phyloP scores from a whole-genome alignment of 2,329 filamentous ascomycete species.

The Myriosclerotinia curreyana region DNA sequence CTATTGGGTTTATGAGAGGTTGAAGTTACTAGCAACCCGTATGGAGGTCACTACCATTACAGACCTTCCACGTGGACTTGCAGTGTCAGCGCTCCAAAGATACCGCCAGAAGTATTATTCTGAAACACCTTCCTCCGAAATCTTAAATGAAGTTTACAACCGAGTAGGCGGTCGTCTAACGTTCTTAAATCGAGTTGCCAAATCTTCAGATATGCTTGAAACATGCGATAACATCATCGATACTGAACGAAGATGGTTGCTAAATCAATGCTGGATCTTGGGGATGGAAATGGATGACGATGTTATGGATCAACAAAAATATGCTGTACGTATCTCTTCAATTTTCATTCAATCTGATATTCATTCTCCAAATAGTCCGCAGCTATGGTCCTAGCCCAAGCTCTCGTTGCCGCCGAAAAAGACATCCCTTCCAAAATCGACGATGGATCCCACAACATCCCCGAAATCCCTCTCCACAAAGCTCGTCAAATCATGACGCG shows the following conservation, averaged over 20 bases:
- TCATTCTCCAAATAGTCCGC: constrained; percentile 57
- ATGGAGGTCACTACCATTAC: constrained; percentile 90
- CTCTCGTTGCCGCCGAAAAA: constrained; percentile 79
- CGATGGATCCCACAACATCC: constrained; percentile 48
- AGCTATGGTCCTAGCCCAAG: constrained; percentile 88
- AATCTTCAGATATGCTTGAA: constrained; percentile 72
- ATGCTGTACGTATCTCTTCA: constrained; percentile 62
- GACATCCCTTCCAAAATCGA: constrained; percentile 22
- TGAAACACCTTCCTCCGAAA: constrained; percentile 52
- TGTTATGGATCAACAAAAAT: constrained; percentile 98
- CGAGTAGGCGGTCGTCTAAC: constrained; percentile 83
- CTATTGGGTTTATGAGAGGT: constrained; percentile 95
- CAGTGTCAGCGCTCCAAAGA: constrained; percentile 70
- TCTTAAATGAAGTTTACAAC: constrained; percentile 77
- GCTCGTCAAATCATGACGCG: constrained; percentile 93
- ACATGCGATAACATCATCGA: constrained; percentile 72
- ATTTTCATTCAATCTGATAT: background rate
- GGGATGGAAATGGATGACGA: constrained; percentile 86
- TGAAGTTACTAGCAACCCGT: constrained; percentile 87
- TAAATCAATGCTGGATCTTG: constrained; percentile 76
- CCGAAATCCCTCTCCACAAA: constrained; percentile 75
- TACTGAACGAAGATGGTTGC: constrained; percentile 73
- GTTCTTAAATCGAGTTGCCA: constrained; percentile 88
- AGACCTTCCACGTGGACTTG: constrained; percentile 76
- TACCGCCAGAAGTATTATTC: constrained; percentile 79